Conservation (phyloP, 2,329 filamentous ascomycete species). For the Raffaelea albimanens region DNA sequence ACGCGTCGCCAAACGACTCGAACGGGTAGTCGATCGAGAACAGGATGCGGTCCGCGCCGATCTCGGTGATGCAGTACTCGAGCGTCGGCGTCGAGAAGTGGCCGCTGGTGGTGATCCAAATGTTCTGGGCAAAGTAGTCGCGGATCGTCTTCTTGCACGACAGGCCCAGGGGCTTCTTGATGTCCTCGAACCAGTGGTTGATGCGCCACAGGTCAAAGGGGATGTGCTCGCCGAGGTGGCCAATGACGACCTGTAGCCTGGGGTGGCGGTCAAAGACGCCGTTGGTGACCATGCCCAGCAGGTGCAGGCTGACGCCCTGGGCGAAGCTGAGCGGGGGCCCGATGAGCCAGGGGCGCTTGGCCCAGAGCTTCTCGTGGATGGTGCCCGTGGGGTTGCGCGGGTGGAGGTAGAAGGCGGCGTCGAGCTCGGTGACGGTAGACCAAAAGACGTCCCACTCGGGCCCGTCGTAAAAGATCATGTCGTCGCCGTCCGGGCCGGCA, state of each 20-base stretch:
- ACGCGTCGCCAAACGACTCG: constrained; percentile 11
- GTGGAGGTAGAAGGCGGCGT: no score
- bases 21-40: constrained; percentile 18
- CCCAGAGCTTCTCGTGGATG: constrained; percentile 6
- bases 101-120: constrained; percentile 17
- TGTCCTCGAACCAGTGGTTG: constrained; percentile 17
- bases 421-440: no score
- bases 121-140: constrained; percentile 16
- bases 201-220: constrained; percentile 17
- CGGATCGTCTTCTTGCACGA: constrained; percentile 15
- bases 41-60: constrained; percentile 14
- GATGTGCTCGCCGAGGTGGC: constrained; percentile 29
- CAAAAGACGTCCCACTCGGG: no score
- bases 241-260: constrained; percentile 27
- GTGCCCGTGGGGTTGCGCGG: no score
- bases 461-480: no score
- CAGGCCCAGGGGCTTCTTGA: constrained; percentile 12
- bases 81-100: constrained; percentile 18
- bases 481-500: no score
- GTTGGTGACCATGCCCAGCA: constrained; percentile 25
- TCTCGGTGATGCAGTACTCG: constrained; percentile 15
- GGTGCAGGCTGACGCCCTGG: constrained; percentile 23
- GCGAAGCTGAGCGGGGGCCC: constrained; percentile 13
- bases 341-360: constrained; percentile 8
- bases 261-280: constrained; percentile 26